Conservation (phyloP, 208 protist species). For the Leishmania braziliensis region DNA sequence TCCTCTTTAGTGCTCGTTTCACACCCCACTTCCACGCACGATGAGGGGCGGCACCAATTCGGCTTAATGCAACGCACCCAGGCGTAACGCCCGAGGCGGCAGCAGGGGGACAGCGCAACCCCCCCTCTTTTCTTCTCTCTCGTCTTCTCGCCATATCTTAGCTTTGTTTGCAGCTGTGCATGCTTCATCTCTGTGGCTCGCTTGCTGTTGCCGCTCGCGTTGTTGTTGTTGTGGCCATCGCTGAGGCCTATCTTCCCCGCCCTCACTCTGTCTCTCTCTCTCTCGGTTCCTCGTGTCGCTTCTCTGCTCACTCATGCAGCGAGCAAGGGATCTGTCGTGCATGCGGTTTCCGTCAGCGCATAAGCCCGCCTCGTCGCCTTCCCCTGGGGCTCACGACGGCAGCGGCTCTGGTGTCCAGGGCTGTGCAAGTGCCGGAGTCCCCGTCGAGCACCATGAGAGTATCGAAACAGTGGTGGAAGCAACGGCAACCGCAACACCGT, state of each 20-base stretch:
- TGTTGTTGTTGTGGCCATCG: not conserved
- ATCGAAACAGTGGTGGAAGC: not conserved
- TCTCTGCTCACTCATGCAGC: too few relatives aligned
- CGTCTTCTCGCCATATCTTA: not conserved
- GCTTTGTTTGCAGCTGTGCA: not conserved
- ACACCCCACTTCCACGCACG: not conserved
- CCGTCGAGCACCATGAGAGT: not conserved
- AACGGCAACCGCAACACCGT: not conserved
- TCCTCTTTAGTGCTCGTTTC: not conserved
- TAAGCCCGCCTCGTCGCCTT: too few relatives aligned
- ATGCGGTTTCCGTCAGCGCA: too few relatives aligned
- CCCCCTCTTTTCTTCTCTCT: not conserved
- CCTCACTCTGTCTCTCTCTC: too few relatives aligned
- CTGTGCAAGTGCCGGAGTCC: not conserved
- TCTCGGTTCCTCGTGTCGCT: too few relatives aligned
- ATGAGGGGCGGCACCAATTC: too few relatives aligned
- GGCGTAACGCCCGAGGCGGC: not conserved
- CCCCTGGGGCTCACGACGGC: too few relatives aligned
- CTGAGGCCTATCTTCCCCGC: too few relatives aligned
- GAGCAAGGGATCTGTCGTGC: too few relatives aligned
- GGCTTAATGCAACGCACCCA: not conserved
- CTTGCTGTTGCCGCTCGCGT: not conserved
- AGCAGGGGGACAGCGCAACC: not conserved
- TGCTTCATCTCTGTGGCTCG: not conserved
- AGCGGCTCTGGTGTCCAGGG: too few relatives aligned